phyloP scores from a whole-genome alignment of 176 grass and related monocot genomes.

The Hordeum marinum region DNA sequence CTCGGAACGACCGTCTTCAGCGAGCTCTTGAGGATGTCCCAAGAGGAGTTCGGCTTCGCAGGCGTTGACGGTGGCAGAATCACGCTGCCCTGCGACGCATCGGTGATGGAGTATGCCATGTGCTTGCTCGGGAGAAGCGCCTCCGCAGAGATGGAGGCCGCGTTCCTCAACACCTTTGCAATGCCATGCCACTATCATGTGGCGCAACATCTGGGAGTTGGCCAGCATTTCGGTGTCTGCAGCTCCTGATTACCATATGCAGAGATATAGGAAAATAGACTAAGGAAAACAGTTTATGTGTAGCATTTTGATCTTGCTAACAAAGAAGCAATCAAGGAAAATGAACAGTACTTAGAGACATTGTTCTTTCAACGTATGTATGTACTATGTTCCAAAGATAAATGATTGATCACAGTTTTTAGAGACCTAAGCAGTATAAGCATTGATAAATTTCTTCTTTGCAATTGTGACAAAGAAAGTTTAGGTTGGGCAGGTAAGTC shows the following conservation, averaged over 20 bases:
- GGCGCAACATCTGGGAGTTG: background rate
- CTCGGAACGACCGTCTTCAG: constrained; percentile 20
- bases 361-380: background rate
- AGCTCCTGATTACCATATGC: constrained; percentile 16
- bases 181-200: background rate
- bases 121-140: constrained; percentile 31
- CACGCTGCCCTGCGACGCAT: constrained; percentile 24
- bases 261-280: background rate
- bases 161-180: constrained; percentile 25
- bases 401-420: background rate
- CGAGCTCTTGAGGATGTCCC: constrained; percentile 41
- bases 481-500: background rate
- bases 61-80: constrained; percentile 21
- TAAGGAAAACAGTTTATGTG: background rate
- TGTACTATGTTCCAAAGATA: background rate
- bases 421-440: background rate
- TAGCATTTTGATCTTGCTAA: constrained; percentile 1
- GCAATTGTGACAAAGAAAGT: background rate
- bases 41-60: constrained; percentile 47
- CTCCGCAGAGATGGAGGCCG: constrained; percentile 30
- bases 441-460: background rate
- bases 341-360: background rate
- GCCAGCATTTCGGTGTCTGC: constrained; percentile 9
- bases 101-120: constrained; percentile 35
- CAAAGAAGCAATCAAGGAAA: background rate